Evolutionary conservation across 2,329 filamentous ascomycete species (phyloP), one percentile per base, ranked within the genome.

Genomic region (Cordyceps pruinosa): DNA sequence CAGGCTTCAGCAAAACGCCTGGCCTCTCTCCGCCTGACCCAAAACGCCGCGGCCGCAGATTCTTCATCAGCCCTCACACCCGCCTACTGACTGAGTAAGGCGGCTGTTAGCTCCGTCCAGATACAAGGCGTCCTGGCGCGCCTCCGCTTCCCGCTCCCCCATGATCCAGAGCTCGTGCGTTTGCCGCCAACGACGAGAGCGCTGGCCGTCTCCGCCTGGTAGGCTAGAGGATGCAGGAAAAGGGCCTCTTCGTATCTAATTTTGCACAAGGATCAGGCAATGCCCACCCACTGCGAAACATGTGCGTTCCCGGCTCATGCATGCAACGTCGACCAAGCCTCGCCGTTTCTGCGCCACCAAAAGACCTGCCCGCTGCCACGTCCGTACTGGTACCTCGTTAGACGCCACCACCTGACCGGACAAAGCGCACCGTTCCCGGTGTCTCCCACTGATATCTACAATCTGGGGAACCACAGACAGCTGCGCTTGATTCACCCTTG

Each of bases 301-400:
- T 49, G 30, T 35, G 13, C 25, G 26, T 52, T 32, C 26, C 19
- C 26, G 41, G 47, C 23, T 28, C 23, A 39, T 55, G 52, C 52
- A 32, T 47, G 52, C 52, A 55, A 55, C 42, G 34, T 47, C 32
- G 25, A 55, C 42, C 28, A 13, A 46, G 23, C 42, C 41, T 44
- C 19, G 8, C 15, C 26, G 17, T 21, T 21, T 42, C 26, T 7
- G 37, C 37, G 51, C 37, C 52, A 55, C 41, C 52, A 41, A 19
- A 19, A n/a, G n/a, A n/a, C n/a, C 26, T 12, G 4, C 15, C 17
- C 37, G 23, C 37, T 21, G 45, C 28, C 12, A 41, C 48, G 4
- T 35, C 41, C 9, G 13, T 35, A 35, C 34, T 35, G 34, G 21
- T 23, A 42, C 39, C 39, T 13, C 19, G 13, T 15, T 17, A 9